Evolutionary conservation across 2,329 filamentous ascomycete species (phyloP).

Genomic region (Salinomyces thailandicus): DNA sequence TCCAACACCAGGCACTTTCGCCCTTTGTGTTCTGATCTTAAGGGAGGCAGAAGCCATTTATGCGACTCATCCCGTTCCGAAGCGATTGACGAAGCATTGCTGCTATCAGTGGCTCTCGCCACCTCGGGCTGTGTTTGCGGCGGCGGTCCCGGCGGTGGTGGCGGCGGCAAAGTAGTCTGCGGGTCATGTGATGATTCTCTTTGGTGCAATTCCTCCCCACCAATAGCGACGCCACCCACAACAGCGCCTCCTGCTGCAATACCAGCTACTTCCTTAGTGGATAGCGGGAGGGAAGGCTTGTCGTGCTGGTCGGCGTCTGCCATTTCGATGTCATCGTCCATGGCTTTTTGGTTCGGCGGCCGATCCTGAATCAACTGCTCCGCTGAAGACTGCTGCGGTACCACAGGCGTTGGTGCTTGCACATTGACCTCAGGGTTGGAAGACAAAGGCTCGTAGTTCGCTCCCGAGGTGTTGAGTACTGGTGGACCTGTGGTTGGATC

Average conservation of each 20-base stretch:
- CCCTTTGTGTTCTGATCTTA: slow-evolving; percentile 67
- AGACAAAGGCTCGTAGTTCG: neutral
- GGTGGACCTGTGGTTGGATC: slow-evolving; percentile 5
- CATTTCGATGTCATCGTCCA: slow-evolving; percentile 54
- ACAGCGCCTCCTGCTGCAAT: slow-evolving; percentile 11
- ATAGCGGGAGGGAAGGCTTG: slow-evolving; percentile 36
- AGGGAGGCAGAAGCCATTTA: slow-evolving; percentile 70
- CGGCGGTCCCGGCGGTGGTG: slow-evolving; percentile 36
- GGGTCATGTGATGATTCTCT: slow-evolving; percentile 17
- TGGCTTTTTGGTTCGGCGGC: slow-evolving; percentile 38
- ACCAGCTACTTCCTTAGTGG: slow-evolving; percentile 38
- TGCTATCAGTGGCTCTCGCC: slow-evolving; percentile 17
- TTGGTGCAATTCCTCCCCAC: slow-evolving; percentile 9
- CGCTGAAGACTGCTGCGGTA: slow-evolving; percentile 25
- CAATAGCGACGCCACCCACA: slow-evolving; percentile 3
- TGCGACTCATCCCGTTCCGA: slow-evolving; percentile 41
- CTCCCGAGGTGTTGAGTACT: slow-evolving; percentile 8
- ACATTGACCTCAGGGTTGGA: slow-evolving; percentile 30
- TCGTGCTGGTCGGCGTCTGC: slow-evolving; percentile 38
- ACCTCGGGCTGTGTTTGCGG: slow-evolving; percentile 5
- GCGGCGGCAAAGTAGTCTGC: slow-evolving; percentile 43
- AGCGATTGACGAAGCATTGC: slow-evolving; percentile 23
- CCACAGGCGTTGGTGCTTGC: slow-evolving; percentile 37
- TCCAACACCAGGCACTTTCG: slow-evolving; percentile 93
- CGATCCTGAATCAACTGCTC: slow-evolving; percentile 36